phyloP scores from a whole-genome alignment of 1,284 basidiomycete species.

The Irpex sp. region DNA sequence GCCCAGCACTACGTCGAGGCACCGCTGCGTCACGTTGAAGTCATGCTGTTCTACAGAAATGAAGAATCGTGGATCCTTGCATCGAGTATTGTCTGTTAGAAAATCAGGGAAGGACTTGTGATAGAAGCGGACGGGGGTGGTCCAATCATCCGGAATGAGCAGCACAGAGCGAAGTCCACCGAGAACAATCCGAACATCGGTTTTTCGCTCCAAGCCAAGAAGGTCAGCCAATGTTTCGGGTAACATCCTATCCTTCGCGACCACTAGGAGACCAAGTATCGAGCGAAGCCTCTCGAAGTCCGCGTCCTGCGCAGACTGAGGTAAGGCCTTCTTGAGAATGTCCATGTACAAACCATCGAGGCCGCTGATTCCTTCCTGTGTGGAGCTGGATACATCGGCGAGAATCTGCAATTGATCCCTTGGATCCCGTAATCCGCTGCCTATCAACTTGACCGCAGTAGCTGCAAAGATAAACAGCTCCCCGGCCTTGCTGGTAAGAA shows the following conservation, averaged over 20 bases:
- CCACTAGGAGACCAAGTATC: not conserved
- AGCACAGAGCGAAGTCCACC: slow-evolving; percentile 6
- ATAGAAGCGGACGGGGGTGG: slow-evolving; percentile 10
- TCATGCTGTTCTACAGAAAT: not conserved
- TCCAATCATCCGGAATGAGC: not conserved
- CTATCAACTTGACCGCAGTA: slow-evolving; percentile 10
- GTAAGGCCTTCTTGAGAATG: not conserved
- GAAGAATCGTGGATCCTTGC: not conserved
- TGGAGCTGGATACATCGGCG: no score
- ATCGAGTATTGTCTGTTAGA: not conserved
- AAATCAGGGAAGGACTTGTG: slow-evolving; percentile 21
- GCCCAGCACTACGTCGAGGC: not conserved
- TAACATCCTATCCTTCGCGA: not conserved
- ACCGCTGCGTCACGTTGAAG: not conserved
- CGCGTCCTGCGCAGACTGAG: not conserved
- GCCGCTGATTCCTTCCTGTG: no score
- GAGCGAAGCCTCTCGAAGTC: not conserved
- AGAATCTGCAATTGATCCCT: not conserved
- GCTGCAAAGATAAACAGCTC: slow-evolving; percentile 16
- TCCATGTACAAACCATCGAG: not conserved
- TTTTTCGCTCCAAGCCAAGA: not conserved
- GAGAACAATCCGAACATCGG: not conserved
- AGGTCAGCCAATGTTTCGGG: not conserved
- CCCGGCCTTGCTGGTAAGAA: slow-evolving; percentile 4
- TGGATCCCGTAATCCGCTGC: not conserved